These are phyloP conservation scores for Hanseniaspora clermontiae DNA, from an alignment of 805 yeast species.

Conservation along the genomic window DNA sequence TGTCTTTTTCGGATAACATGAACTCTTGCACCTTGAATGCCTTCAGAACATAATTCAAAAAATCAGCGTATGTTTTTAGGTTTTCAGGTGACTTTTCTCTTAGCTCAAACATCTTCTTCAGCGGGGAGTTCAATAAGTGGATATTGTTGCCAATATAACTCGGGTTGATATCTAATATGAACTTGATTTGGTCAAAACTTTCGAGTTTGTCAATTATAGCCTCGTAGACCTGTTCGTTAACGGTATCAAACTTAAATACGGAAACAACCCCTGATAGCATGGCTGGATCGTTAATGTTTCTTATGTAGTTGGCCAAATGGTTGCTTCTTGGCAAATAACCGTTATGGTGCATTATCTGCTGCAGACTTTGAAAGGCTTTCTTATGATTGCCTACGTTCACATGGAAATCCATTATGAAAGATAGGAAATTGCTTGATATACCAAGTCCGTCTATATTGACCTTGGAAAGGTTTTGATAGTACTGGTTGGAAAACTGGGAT, in stretches of 20 bases:
- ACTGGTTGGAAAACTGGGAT: neutral
- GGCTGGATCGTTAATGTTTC: neutral
- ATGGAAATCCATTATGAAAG: conserved; percentile 1
- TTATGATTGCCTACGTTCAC: neutral
- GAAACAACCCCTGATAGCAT: conserved; percentile 4
- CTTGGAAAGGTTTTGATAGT: neutral
- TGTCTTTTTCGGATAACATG: neutral
- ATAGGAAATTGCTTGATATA: conserved; percentile 1
- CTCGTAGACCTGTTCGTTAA: neutral
- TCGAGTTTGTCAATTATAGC: neutral
- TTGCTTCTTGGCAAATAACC: neutral
- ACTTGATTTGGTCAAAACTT: conserved; percentile 6
- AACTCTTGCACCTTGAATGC: neutral
- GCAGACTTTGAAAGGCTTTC: neutral
- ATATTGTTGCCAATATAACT: neutral
- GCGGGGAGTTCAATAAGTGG: neutral
- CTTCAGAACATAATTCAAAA: neutral
- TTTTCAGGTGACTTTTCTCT: neutral
- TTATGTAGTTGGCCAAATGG: conserved; percentile 4
- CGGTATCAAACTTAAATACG: neutral
- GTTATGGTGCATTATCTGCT: neutral
- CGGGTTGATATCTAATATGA: conserved; percentile 8
- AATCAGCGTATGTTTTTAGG: neutral
- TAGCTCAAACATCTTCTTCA: neutral
- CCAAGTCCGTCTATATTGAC: conserved; percentile 1